These are phyloP conservation scores for Leucaena leucocephala DNA, from an alignment of 306 rosid species.

Conservation along the genomic window DNA sequence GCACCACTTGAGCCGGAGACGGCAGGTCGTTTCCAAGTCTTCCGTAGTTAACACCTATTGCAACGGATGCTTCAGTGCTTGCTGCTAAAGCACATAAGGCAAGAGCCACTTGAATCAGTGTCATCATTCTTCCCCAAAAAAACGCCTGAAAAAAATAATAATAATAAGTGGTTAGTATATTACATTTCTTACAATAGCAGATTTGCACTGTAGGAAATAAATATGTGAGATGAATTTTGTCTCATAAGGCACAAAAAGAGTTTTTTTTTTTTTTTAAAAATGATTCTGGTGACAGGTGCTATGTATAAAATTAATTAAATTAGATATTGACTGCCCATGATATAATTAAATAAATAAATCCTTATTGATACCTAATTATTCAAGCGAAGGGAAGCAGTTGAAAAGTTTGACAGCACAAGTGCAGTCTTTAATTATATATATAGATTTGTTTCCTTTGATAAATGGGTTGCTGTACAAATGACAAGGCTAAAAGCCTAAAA, in stretches of 20 bases:
- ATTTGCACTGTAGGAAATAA: no score
- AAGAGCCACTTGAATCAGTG: neutral
- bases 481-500: neutral
- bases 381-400: neutral
- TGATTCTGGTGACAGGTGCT: no score
- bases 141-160: neutral
- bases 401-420: neutral
- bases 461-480: neutral
- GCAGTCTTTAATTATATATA: neutral
- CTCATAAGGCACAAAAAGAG: no score
- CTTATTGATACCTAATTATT: neutral
- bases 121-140: neutral
- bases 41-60: slow-evolving; percentile 39
- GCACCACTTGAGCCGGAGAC: slow-evolving; percentile 19
- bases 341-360: neutral
- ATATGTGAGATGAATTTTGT: no score
- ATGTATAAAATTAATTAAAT: neutral
- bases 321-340: neutral
- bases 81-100: neutral
- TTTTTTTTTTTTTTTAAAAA: no score
- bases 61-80: neutral
- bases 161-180: neutral
- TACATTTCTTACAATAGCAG: no score
- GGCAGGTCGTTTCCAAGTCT: slow-evolving; percentile 40
- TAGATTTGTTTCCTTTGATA: neutral